Percentiles rank a stretch among this genome's conserved stretches.
phyloP scores from a whole-genome alignment of 371 early-diverging fungal genomes.

The Haplosporangium sp. region DNA sequence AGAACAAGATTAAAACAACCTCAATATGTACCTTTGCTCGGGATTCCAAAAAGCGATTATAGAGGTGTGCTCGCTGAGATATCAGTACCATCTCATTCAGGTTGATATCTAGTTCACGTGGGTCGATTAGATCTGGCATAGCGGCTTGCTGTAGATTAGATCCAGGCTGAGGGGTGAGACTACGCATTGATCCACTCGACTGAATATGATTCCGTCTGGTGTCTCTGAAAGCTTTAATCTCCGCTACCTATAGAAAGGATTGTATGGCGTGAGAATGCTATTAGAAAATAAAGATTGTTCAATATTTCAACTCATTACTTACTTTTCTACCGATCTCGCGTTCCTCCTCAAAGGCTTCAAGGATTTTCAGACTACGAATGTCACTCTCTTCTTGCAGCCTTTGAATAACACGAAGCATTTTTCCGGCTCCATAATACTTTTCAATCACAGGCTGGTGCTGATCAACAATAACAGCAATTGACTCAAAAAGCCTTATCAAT shows the following conservation, averaged over 20 bases:
- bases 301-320: background rate
- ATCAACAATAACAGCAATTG: constrained; percentile 86
- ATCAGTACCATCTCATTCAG: constrained; percentile 85
- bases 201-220: constrained; percentile 21
- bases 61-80: constrained; percentile 80
- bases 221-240: constrained; percentile 50
- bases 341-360: constrained; percentile 83
- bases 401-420: constrained; percentile 89
- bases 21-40: constrained; percentile 60
- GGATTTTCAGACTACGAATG: constrained; percentile 75
- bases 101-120: constrained; percentile 79
- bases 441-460: constrained; percentile 87
- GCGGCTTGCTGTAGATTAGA: constrained; percentile 45
- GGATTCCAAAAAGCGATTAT: constrained; percentile 81
- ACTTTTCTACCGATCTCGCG: constrained; percentile 76
- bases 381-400: constrained; percentile 90
- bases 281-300: too few species aligned
- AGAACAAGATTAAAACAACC: background rate
- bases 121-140: constrained; percentile 66
- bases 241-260: constrained; percentile 29
- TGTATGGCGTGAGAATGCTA: background rate
- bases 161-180: constrained; percentile 45
- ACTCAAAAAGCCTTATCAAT: constrained; percentile 87
- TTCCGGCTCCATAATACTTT: constrained; percentile 84
- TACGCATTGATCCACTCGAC: constrained; percentile 28